Base-by-base conservation (phyloP, 768 basidiomycete species). In the Saitozyma sp. region DNA sequence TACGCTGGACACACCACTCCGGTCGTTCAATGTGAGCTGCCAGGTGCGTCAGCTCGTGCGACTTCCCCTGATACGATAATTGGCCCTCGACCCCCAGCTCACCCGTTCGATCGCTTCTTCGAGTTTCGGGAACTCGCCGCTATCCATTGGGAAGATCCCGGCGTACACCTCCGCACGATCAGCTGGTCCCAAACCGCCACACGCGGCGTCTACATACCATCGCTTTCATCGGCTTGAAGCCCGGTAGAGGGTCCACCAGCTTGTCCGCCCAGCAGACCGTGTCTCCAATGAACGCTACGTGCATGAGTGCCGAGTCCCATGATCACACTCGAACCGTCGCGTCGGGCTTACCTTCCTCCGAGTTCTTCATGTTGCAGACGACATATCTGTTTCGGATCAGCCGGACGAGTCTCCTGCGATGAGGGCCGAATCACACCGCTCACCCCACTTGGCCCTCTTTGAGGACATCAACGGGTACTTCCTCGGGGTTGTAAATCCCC, bases 291-390 rank as follows among this genome's bases (percentile, higher is more conserved):
- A 69, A 67, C 3, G 70, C 54, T 68, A 45, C 9, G 1, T 11
- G 58, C 14, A 53, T 19, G 8, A 45, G 49, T 10, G 46, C 54
- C 16, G 56, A 58, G 6, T 38, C 17, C 13, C 52, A 17, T 19
- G 11, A 19, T 41, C 29, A 54, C 16, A 54, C 6, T 45, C 14
- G 8, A 1, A 50, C 43, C 14, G 20, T 29, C 45, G 19, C 13
- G 11, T 13, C 55, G 3, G 20, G 39, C 74, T 49, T 59, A 92
- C 93, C 93, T 83, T 98, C 92, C 13, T 89, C 86, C 9, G 90
- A 90, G 69, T 96, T 89, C 78, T 97, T 99, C 95, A 99, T 98
- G 75, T 93, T 95, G 79, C 95, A 98, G 1, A 92, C 89, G 56
- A 78, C 61, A 59, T 79, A 77, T 29, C 64, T 71, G 29, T 1